Conservation (phyloP, 805 yeast species). For the Candida sonorensis region DNA sequence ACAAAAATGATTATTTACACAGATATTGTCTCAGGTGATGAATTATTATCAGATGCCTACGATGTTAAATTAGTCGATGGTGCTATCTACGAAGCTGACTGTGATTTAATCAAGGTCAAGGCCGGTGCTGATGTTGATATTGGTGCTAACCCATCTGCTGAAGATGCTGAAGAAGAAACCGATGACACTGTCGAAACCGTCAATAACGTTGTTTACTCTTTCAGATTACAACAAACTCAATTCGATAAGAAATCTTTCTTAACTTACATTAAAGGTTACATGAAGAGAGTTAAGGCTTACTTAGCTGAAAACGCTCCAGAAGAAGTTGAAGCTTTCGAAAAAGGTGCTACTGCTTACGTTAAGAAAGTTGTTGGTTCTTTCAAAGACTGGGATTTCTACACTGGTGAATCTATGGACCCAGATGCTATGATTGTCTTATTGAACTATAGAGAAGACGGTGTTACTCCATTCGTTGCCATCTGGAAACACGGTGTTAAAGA, state of each 20-base stretch:
- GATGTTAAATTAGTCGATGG: slow-evolving; percentile 80
- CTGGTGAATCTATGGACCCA: slow-evolving; percentile 99
- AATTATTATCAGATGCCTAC: slow-evolving; percentile 95
- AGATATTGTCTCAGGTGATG: slow-evolving; percentile 93
- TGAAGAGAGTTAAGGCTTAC: slow-evolving; percentile 91
- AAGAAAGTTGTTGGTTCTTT: slow-evolving; percentile 93
- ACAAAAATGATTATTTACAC: slow-evolving; percentile 35
- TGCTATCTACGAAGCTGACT: slow-evolving; percentile 95
- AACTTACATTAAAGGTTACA: slow-evolving; percentile 97
- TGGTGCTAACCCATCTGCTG: slow-evolving; percentile 99
- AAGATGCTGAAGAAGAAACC: slow-evolving; percentile 75
- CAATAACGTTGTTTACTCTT: slow-evolving; percentile 97
- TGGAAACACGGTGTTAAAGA: slow-evolving; percentile 98
- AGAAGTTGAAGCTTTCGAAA: slow-evolving; percentile 80
- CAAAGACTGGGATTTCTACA: slow-evolving; percentile 99
- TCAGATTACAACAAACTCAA: slow-evolving; percentile 92
- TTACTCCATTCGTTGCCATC: slow-evolving; percentile 93
- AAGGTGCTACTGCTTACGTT: slow-evolving; percentile 94
- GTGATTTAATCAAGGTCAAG: slow-evolving; percentile 83
- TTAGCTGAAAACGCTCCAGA: slow-evolving; percentile 90
- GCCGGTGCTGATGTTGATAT: slow-evolving; percentile 88
- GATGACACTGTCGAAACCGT: slow-evolving; percentile 88
- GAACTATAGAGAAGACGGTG: slow-evolving; percentile 99
- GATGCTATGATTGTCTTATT: slow-evolving; percentile 96
- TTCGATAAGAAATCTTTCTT: slow-evolving; percentile 98